Percentiles rank a stretch among this genome's conserved stretches.
phyloP scores from a whole-genome alignment of 108 stramenopile genomes.

The Cyclotella sp. region DNA sequence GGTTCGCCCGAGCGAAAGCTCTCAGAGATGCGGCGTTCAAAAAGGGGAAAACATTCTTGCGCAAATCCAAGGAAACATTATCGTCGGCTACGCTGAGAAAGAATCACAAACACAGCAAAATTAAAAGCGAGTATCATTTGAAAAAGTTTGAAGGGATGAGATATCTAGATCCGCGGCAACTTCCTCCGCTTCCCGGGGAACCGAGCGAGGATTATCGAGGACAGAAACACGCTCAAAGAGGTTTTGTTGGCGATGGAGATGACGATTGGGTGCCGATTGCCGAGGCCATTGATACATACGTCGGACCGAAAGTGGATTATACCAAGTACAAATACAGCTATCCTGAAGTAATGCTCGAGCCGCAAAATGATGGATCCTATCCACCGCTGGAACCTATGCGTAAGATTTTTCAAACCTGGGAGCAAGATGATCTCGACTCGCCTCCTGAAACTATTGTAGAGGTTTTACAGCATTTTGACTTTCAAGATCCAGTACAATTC shows the following conservation, averaged over 20 bases:
- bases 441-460: conserved; percentile 66
- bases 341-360: conserved; percentile 57
- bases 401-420: conserved; percentile 75
- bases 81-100: not conserved
- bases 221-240: conserved; percentile 4
- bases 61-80: conserved; percentile 7
- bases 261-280: conserved; percentile 47
- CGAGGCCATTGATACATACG: not conserved
- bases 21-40: conserved; percentile 32
- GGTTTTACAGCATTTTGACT: conserved; percentile 82
- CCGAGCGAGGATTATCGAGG: conserved; percentile 24
- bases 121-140: not conserved
- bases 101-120: conserved; percentile 5
- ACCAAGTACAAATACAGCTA: conserved; percentile 68
- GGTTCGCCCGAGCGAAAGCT: conserved; percentile 32
- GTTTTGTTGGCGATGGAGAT: conserved; percentile 40
- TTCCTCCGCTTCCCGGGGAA: conserved; percentile 46
- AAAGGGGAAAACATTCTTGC: not conserved
- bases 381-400: conserved; percentile 62
- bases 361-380: conserved; percentile 64
- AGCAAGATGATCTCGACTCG: conserved; percentile 78
- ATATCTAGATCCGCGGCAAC: conserved; percentile 49
- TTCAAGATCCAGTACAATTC: conserved; percentile 61
- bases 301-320: conserved; percentile 70
- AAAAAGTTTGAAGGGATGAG: conserved; percentile 29